These are phyloP conservation scores for Aspergillus fumigatiaffinis DNA, from an alignment of 2,329 filamentous ascomycete genomes.

Conservation along the genomic window DNA sequence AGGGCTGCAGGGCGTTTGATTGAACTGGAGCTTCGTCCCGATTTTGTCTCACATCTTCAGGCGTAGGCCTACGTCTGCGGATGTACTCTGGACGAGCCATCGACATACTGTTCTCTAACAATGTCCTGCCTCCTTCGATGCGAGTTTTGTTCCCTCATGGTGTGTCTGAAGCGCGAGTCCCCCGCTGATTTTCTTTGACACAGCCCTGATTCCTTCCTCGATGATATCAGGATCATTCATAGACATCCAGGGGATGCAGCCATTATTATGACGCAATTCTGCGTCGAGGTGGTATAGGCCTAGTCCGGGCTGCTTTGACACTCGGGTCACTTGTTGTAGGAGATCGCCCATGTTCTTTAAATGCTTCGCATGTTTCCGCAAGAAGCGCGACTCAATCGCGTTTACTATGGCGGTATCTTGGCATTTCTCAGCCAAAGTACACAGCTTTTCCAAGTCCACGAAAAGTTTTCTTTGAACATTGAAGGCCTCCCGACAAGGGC, in stretches of 20 bases:
- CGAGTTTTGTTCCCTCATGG: not conserved
- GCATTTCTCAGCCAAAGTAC: slow-evolving; percentile 10
- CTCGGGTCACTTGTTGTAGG: slow-evolving; percentile 18
- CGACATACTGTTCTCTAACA: not conserved
- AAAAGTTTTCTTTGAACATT: slow-evolving; percentile 15
- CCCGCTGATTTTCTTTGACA: not conserved
- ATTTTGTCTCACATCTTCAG: not conserved
- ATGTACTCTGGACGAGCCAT: not conserved
- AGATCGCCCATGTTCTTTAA: slow-evolving; percentile 22
- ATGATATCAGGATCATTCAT: slow-evolving; percentile 17
- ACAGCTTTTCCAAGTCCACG: slow-evolving; percentile 17
- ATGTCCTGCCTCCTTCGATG: not conserved
- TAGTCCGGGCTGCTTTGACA: slow-evolving; percentile 20
- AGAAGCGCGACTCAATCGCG: slow-evolving; percentile 15
- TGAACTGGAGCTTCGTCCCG: not conserved
- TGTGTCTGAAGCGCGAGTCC: not conserved
- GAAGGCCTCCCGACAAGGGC: slow-evolving; percentile 16
- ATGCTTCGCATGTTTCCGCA: slow-evolving; percentile 19
- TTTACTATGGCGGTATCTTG: slow-evolving; percentile 12
- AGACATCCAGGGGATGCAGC: slow-evolving; percentile 8
- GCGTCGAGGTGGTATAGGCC: slow-evolving; percentile 19
- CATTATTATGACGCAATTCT: slow-evolving; percentile 13
- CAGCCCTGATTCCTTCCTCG: not conserved
- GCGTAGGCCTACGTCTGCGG: not conserved
- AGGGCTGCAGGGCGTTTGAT: not conserved